Base-by-base conservation (phyloP, 306 rosid genomes). In the Cucurbita argyrosperma region DNA sequence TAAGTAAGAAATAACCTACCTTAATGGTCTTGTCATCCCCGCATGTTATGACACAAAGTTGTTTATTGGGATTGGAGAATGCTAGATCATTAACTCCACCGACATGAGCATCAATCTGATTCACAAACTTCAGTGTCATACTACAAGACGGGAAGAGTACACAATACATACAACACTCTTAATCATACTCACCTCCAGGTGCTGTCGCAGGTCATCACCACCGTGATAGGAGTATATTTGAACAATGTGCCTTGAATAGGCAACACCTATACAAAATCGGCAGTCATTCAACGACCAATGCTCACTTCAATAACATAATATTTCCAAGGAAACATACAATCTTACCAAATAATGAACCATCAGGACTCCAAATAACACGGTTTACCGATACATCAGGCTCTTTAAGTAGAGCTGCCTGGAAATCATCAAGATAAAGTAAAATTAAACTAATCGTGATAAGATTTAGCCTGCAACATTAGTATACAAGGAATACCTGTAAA, bases 61-160 rank as follows among this genome's bases (percentile, higher is more conserved):
- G 97, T 83, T 93, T 89, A 82, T 93, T 90, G 37, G 98, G 98
- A 76, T 89, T 96, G 45, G 98, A 90, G 84, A 94, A 94, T 72
- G 98, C 97, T 10, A 94, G 80, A 85, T 94, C 98, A 72, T 94
- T 94, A 74, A 89, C 98, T 83, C 98, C 98, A n/a, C 98, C 98
- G 16, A 84, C 86, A 81, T 90, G 98, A 57, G 98, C 98, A 77
- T 94, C 98, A 85, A 90, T 94, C 99, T 94, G 78, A 13, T 72
- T 72, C 65, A 82, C 21, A 65, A 52, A 81, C 40, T 54, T 50
- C 77, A 43, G 57, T 47, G 68, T 76, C 38, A 71, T 21, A n/a
- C 37, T 77, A 42, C 30, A 62, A 51, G 72, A 16, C 10, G 58
- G 23, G 57, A 77, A 39, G 66, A 73, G 43, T 37, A 60, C 11